phyloP scores from a whole-genome alignment of 2,329 filamentous ascomycete species.

The Biscogniauxia sp. region DNA sequence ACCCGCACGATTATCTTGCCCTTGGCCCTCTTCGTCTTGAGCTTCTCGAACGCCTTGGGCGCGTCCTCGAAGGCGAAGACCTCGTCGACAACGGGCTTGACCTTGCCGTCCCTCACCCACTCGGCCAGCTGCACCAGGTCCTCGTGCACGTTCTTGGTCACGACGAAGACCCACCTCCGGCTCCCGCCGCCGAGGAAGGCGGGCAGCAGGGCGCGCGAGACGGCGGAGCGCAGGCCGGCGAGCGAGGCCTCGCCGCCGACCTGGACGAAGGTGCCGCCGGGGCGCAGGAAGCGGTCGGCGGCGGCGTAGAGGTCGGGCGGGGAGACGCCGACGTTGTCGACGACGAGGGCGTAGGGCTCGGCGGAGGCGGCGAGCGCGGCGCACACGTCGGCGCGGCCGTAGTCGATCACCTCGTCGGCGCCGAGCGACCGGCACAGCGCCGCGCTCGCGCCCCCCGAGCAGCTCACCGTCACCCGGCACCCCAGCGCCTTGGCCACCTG shows the following conservation, averaged over 20 bases:
- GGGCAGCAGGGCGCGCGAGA: slow-evolving; percentile 29
- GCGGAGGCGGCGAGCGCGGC: slow-evolving; percentile 35
- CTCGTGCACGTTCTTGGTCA: slow-evolving; percentile 37
- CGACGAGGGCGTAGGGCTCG: slow-evolving; percentile 44
- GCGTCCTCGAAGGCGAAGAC: slow-evolving; percentile 55
- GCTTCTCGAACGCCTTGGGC: slow-evolving; percentile 54
- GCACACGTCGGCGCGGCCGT: slow-evolving; percentile 48
- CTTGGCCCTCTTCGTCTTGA: slow-evolving; percentile 53
- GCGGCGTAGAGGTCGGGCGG: slow-evolving; percentile 51
- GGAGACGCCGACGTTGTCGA: slow-evolving; percentile 56
- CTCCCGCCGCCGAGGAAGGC: slow-evolving; percentile 39
- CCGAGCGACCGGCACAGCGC: slow-evolving; percentile 57
- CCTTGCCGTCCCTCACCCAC: slow-evolving; percentile 57
- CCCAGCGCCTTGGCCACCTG: slow-evolving; percentile 62
- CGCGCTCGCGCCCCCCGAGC: slow-evolving; percentile 56
- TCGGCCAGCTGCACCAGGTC: slow-evolving; percentile 48
- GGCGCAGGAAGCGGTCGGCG: slow-evolving; percentile 48
- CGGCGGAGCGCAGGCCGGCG: slow-evolving; percentile 12
- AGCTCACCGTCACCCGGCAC: slow-evolving; percentile 57
- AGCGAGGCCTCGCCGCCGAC: slow-evolving; percentile 40
- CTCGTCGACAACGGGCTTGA: slow-evolving; percentile 55
- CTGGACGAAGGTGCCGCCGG: slow-evolving; percentile 50
- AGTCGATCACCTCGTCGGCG: slow-evolving; percentile 63
- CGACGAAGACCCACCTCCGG: slow-evolving; percentile 39
- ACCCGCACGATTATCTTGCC: slow-evolving; percentile 56